phyloP scores from a whole-genome alignment of 352 stramenopile species.

The Globisporangium rhizosaccharum region DNA sequence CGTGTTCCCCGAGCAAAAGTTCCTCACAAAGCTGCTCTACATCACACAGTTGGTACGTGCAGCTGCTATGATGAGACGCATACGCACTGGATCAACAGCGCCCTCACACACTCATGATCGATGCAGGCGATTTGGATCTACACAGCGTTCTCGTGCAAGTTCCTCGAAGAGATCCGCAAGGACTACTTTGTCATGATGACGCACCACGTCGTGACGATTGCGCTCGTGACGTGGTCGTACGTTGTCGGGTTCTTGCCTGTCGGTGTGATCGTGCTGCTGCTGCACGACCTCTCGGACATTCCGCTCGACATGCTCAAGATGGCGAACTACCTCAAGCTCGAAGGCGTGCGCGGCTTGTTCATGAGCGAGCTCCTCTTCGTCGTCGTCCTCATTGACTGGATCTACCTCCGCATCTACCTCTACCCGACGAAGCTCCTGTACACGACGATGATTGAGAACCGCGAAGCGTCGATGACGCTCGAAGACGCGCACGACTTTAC shows the following conservation, averaged over 20 bases:
- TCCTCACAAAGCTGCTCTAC: slow-evolving; percentile 78
- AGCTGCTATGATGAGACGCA: neutral
- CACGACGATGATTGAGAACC: slow-evolving; percentile 64
- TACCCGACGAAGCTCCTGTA: slow-evolving; percentile 82
- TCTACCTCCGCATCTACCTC: slow-evolving; percentile 85
- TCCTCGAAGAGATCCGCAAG: slow-evolving; percentile 84
- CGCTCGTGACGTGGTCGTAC: slow-evolving; percentile 83
- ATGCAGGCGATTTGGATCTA: slow-evolving; percentile 85
- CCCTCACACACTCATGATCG: neutral
- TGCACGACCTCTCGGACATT: slow-evolving; percentile 88
- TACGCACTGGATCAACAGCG: too few relatives aligned
- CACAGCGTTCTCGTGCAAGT: slow-evolving; percentile 87
- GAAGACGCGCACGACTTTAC: slow-evolving; percentile 64
- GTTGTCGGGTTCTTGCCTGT: slow-evolving; percentile 75
- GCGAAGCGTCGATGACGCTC: slow-evolving; percentile 70
- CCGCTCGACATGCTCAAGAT: slow-evolving; percentile 88
- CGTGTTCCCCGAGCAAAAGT: slow-evolving; percentile 78
- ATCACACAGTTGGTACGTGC: slow-evolving; percentile 66
- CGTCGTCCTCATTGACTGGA: slow-evolving; percentile 55
- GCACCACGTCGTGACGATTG: slow-evolving; percentile 84
- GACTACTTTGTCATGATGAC: slow-evolving; percentile 90
- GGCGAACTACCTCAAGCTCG: slow-evolving; percentile 87
- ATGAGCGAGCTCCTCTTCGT: slow-evolving; percentile 73
- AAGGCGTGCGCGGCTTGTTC: slow-evolving; percentile 65
- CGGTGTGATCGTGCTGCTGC: slow-evolving; percentile 74